Evolutionary conservation across 2,329 filamentous ascomycete genomes (phyloP), one percentile per base, ranked within the genome.

Genomic region (Elsinoe fawcettii): DNA sequence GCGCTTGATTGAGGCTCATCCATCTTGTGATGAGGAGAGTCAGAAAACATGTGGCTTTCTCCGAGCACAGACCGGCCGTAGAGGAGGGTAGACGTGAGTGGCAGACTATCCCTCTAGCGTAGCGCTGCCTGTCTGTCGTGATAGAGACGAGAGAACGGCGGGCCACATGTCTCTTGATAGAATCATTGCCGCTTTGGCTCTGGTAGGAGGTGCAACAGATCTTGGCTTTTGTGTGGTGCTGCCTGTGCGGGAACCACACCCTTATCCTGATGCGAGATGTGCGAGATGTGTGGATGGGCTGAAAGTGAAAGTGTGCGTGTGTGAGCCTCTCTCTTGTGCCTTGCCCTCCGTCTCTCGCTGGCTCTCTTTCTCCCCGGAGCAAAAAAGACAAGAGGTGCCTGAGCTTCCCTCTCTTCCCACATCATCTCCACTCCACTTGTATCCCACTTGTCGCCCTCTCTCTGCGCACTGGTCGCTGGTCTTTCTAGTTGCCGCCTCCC

Each of bases 1-100:
- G 32, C 49, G 49, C 49, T 39, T 53, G 49, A 53, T 14, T 53
- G 49, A 53, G 49, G 49, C 49, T 53, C 49, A 53, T 34, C 49
- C 49, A 30, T 36, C 20, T 34, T 51, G 44, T 32, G 27, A 51
- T 37, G 32, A 36, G 25, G 30, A 37, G 30, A 37, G 49, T 34
- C 30, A 25, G 25, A 39, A 37, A 23, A 39, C 49, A 53, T 53
- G 49, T 53, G 49, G 49, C 49, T 53, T 37, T 53, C 41, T 46
- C 41, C 41, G 41, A 46, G 41, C 22, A 46, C 20, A 46, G 46
- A 51, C 46, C 46, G 25, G 46, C 46, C 49, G 49, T 39, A 37
- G 49, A 53, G 49, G 30, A 53, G 49, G 49, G 49, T 53, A 30
- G 30, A 44, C 20, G 41, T 44, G 41, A 44, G 23, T 44, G 41